These are phyloP conservation scores for Aureobasidium namibiae DNA, from an alignment of 2,329 filamentous ascomycete species.

Conservation along the genomic window DNA sequence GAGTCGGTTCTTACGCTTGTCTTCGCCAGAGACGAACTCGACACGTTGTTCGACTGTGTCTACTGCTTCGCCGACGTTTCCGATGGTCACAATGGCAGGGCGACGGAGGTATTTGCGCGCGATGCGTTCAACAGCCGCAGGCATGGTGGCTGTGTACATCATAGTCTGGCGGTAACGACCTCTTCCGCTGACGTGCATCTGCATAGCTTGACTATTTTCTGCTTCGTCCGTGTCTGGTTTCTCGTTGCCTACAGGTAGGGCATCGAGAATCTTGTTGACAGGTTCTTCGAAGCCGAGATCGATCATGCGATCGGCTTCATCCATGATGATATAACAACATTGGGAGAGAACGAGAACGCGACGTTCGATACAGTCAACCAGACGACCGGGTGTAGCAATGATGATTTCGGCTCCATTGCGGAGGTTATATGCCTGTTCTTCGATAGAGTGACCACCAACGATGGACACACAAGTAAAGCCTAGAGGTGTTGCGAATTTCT, in stretches of 20 bases:
- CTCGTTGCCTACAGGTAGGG: slow-evolving; percentile 83
- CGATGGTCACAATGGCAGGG: slow-evolving; percentile 89
- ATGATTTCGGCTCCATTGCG: slow-evolving; percentile 94
- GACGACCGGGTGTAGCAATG: slow-evolving; percentile 93
- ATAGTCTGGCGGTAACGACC: slow-evolving; percentile 92
- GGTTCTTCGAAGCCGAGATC: slow-evolving; percentile 96
- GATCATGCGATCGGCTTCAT: slow-evolving; percentile 98
- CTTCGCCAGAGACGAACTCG: slow-evolving; percentile 82
- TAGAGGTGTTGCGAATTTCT: slow-evolving; percentile 81
- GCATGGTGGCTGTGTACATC: slow-evolving; percentile 99
- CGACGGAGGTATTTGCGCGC: slow-evolving; percentile 93
- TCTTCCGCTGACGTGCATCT: slow-evolving; percentile 61
- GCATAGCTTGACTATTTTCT: slow-evolving; percentile 81
- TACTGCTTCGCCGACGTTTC: slow-evolving; percentile 89
- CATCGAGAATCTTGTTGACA: slow-evolving; percentile 94
- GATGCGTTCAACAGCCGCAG: slow-evolving; percentile 81
- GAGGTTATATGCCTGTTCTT: slow-evolving; percentile 85
- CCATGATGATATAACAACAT: slow-evolving; percentile 98
- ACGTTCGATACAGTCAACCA: slow-evolving; percentile 93
- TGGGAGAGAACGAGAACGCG: slow-evolving; percentile 87
- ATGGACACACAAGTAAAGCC: slow-evolving; percentile 95
- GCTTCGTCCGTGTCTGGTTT: slow-evolving; percentile 92
- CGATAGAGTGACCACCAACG: slow-evolving; percentile 91
- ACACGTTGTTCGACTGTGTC: slow-evolving; percentile 97
- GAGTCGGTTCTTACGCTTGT: slow-evolving; percentile 94